Conservation (phyloP, 2,329 filamentous ascomycete species). For the Diaporthe amygdali region DNA sequence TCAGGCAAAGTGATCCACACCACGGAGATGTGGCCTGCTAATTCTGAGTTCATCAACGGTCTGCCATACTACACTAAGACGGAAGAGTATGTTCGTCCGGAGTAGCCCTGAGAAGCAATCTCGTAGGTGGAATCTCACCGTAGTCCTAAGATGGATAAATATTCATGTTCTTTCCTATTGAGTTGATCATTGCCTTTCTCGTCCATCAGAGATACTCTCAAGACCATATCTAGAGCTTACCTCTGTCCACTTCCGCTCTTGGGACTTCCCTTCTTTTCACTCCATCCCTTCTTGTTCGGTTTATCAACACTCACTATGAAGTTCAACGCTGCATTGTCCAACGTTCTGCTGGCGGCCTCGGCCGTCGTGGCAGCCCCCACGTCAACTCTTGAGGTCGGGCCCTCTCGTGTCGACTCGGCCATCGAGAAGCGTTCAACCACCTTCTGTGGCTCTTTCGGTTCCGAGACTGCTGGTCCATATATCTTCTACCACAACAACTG, state of each 20-base stretch:
- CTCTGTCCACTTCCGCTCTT: not conserved
- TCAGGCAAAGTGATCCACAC: not conserved
- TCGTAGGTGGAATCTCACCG: slow-evolving; percentile 9
- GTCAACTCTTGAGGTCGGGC: not conserved
- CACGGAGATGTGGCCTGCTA: not conserved
- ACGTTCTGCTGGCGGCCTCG: slow-evolving; percentile 3
- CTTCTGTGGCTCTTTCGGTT: slow-evolving; percentile 8
- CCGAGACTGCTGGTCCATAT: slow-evolving; percentile 33
- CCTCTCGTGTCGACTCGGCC: slow-evolving; percentile 13
- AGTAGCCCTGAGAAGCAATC: not conserved
- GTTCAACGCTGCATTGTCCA: not conserved
- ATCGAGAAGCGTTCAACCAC: slow-evolving; percentile 18
- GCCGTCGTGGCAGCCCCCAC: slow-evolving; percentile 5
- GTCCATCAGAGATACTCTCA: not conserved
- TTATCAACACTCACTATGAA: not conserved
- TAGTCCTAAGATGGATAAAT: not conserved
- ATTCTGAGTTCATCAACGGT: not conserved
- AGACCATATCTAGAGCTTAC: not conserved
- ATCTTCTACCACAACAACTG: slow-evolving; percentile 60
- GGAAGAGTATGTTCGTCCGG: not conserved
- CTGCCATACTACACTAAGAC: not conserved
- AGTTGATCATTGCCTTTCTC: slow-evolving; percentile 1
- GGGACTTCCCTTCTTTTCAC: not conserved
- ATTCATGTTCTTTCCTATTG: not conserved
- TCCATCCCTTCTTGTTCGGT: not conserved